These are phyloP conservation scores for Mycena leptocephala DNA, from an alignment of 768 basidiomycete genomes.

Conservation along the genomic window DNA sequence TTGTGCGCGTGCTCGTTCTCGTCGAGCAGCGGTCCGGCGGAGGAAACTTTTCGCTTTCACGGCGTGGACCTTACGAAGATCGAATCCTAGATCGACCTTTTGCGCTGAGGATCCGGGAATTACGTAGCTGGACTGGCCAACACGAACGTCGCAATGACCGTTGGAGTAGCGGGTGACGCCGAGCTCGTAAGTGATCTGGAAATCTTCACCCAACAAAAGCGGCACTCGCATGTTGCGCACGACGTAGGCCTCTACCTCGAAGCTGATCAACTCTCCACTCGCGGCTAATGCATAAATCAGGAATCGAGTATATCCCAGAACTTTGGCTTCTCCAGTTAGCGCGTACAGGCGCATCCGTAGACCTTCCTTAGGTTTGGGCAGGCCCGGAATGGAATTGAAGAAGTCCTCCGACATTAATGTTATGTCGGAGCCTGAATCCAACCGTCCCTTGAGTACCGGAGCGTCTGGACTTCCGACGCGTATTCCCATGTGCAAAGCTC, in stretches of 20 bases:
- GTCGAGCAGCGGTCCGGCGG: not conserved
- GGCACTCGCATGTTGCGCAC: conserved; percentile 45
- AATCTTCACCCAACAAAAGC: conserved; percentile 48
- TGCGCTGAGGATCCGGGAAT: conserved; percentile 20
- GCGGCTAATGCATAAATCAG: not conserved
- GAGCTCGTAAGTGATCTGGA: conserved; percentile 42
- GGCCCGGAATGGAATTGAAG: not conserved
- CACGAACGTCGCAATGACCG: conserved; percentile 4
- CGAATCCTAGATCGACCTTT: conserved; percentile 15
- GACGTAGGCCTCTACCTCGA: conserved; percentile 44
- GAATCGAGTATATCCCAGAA: conserved; percentile 36
- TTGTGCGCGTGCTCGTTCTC: not conserved
- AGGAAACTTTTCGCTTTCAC: not conserved
- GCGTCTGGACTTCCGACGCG: not conserved
- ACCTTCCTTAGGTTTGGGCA: conserved; percentile 2
- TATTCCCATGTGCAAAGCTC: conserved; percentile 23
- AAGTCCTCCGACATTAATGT: conserved; percentile 33
- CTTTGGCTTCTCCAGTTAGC: conserved; percentile 25
- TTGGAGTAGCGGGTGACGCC: conserved; percentile 21
- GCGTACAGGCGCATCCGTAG: conserved; percentile 29
- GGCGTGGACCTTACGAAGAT: not conserved
- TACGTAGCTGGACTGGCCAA: not conserved
- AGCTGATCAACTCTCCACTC: conserved; percentile 12
- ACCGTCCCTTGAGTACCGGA: not conserved
- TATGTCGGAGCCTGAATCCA: conserved; percentile 35